Conservation (phyloP, 2,329 filamentous ascomycete genomes). For the Paecilomyces sp. region DNA sequence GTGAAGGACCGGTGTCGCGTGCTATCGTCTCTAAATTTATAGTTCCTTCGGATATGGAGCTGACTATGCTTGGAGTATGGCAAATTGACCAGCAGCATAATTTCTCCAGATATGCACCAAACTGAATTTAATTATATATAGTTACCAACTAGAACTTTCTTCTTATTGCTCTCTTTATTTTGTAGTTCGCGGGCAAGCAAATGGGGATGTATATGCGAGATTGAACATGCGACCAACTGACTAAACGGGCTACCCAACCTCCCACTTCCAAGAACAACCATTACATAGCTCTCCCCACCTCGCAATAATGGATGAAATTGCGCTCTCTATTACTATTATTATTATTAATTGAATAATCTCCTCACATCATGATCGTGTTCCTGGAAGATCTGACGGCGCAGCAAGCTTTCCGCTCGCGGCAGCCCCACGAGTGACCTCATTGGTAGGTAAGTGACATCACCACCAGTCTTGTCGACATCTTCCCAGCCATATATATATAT, state of each 20-base stretch:
- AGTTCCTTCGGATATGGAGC: too few relatives aligned
- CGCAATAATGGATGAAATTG: background rate
- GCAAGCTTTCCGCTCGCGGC: background rate
- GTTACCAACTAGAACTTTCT: too few relatives aligned
- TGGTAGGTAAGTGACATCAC: background rate
- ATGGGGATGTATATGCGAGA: too few relatives aligned
- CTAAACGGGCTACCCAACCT: background rate
- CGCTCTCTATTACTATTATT: background rate
- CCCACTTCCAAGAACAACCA: background rate
- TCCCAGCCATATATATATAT: background rate
- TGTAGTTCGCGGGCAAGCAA: too few relatives aligned
- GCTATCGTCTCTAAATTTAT: too few relatives aligned
- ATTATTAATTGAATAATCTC: background rate
- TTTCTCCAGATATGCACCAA: too few relatives aligned
- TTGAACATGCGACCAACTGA: background rate
- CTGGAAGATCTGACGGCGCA: background rate
- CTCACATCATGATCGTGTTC: background rate
- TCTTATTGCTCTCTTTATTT: too few relatives aligned
- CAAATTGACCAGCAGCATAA: too few relatives aligned
- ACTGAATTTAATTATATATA: too few relatives aligned
- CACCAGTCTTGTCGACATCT: background rate
- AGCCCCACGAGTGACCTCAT: background rate
- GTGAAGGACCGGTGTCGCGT: too few relatives aligned
- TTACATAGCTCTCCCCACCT: background rate
- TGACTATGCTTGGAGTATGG: too few relatives aligned